Base-by-base conservation (phyloP, 257 asterid species). In the Leptodermis oblonga region DNA sequence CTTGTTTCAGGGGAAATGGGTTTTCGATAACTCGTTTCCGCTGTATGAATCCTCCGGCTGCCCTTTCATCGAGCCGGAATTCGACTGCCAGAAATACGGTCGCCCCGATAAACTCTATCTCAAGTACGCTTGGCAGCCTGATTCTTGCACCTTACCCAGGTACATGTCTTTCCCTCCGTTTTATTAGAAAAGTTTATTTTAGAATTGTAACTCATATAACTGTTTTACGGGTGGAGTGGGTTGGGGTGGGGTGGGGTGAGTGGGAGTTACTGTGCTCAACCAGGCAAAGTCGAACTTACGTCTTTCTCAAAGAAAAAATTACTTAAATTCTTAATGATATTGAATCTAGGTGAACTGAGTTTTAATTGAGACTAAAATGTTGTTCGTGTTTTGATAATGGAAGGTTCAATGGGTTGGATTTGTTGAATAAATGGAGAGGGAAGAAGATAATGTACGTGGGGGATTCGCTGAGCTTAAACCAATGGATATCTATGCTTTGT, bases 401-500 rank as follows among this genome's bases (percentile, higher is more conserved):
- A 30, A 86, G 88, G 69, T 86, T 86, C 42, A 70, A 86, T 45
- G 88, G 86, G 9, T 58, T 31, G 62, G 81, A 69, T 8, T 55
- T 84, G 55, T 34, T 86, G 41, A 73, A 58, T 12, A 84, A 76
- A 78, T 86, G 89, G 92, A 77, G 58, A 39, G 87, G 85, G 37
- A 82, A 86, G 85, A 86, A 82, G 82, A 80, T 86, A 33, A 86
- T 84, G 87, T 78, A 83, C 23, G 92, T 82, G 58, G 92, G 89
- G 0, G 90, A 85, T 68, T 85, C 88, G 28, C 53, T 86, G 64
- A 86, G 92, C 48, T 72, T 75, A 14, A 86, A 86, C 65, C 87
- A 84, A 42, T 86, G 92, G 92, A 78, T 70, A 60, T 86, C 92
- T 51, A 71, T 84, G 37, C 80, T 51, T 13, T 84, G 87, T 62